Evolutionary conservation across 2,329 filamentous ascomycete species (phyloP).

Genomic region (Ceratocystis variospora): DNA sequence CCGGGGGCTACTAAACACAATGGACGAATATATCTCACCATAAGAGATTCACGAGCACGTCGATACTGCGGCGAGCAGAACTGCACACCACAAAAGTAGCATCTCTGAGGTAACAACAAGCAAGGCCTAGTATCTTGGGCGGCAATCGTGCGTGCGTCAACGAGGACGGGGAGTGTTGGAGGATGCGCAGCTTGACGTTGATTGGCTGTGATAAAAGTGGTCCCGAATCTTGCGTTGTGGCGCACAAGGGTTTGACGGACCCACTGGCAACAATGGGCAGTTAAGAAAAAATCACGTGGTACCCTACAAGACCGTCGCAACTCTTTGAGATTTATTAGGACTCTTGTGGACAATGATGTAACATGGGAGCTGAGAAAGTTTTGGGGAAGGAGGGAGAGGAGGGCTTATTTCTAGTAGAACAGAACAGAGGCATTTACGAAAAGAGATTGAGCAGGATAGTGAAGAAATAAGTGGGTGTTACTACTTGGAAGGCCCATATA

Average conservation of each 20-base stretch:
- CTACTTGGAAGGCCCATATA: background rate
- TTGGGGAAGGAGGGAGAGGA: background rate
- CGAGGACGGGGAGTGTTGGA: constrained; percentile 18
- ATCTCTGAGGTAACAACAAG: background rate
- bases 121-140: background rate
- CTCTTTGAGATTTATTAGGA: background rate
- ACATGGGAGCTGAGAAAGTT: background rate
- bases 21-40: background rate
- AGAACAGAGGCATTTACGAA: too few relatives aligned
- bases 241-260: constrained; percentile 14
- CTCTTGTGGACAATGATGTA: background rate
- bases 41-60: background rate
- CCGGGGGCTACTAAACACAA: background rate
- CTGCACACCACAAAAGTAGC: background rate
- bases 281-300: constrained; percentile 4
- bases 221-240: constrained; percentile 16
- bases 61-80: too few relatives aligned
- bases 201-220: constrained; percentile 18
- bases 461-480: too few relatives aligned
- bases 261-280: background rate
- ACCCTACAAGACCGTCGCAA: constrained; percentile 4
- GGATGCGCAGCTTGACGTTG: constrained; percentile 16
- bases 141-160: constrained; percentile 13
- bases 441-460: too few relatives aligned
- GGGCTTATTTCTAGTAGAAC: background rate